A percentile compares a stretch with the other conserved stretches of the same genome.
phyloP scores from a whole-genome alignment of 805 yeast species.

The Lipomyces spencermartinsiae region DNA sequence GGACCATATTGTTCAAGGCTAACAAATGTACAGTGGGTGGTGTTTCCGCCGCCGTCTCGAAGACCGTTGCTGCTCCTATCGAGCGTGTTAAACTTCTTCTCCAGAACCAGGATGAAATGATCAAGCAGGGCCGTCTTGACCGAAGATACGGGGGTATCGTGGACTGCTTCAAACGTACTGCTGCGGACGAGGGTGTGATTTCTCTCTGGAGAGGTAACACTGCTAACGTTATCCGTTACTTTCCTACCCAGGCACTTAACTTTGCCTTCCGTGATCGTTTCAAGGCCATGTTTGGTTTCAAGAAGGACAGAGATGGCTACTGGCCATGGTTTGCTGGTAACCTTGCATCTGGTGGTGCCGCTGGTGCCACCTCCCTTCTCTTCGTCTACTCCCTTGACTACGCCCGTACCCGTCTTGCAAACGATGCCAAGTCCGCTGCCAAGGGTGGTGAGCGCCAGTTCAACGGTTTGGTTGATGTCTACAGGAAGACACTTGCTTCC shows the following conservation, averaged over 20 bases:
- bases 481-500: slow-evolving; percentile 91
- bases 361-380: slow-evolving; percentile 93
- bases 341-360: slow-evolving; percentile 98
- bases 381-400: slow-evolving; percentile 96
- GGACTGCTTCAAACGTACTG: slow-evolving; percentile 95
- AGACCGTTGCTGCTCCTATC: slow-evolving; percentile 97
- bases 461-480: slow-evolving; percentile 96
- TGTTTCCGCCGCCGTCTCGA: slow-evolving; percentile 98
- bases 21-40: slow-evolving; percentile 91
- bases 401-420: slow-evolving; percentile 99
- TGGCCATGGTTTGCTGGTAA: slow-evolving; percentile 96
- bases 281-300: slow-evolving; percentile 95
- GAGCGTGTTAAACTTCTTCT: slow-evolving; percentile 95
- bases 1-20: slow-evolving; percentile 10
- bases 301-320: slow-evolving; percentile 87
- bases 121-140: slow-evolving; percentile 95
- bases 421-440: slow-evolving; percentile 90
- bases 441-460: slow-evolving; percentile 92
- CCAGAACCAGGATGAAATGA: slow-evolving; percentile 93
- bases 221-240: slow-evolving; percentile 97
- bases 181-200: slow-evolving; percentile 87
- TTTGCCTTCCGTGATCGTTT: slow-evolving; percentile 98
- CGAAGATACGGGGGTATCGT: slow-evolving; percentile 85
- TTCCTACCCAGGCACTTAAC: slow-evolving; percentile 99
- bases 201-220: slow-evolving; percentile 99